Percentiles rank a stretch among this genome's conserved stretches.
Conservation (phyloP, 176 grass and related monocot species). For the Phragmites australis region DNA sequence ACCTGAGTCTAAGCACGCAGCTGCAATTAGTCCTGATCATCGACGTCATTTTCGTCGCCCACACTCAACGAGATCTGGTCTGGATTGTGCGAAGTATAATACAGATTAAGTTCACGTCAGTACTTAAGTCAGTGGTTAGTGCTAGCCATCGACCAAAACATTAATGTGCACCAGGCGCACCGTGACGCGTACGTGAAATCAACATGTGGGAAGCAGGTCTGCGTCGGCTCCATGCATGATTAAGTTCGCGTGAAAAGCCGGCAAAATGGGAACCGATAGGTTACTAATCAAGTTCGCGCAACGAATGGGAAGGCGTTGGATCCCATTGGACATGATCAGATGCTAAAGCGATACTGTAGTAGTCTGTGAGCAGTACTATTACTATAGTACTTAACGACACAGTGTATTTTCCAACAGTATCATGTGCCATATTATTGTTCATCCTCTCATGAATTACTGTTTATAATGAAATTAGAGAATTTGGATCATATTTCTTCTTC, state of each 20-base stretch:
- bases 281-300: neutral
- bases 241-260: neutral
- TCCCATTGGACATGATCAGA: too few species aligned
- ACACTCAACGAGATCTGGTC: slow-evolving; percentile 33
- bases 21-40: slow-evolving; percentile 21
- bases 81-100: slow-evolving; percentile 28
- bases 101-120: slow-evolving; percentile 19
- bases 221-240: neutral
- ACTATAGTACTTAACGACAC: too few species aligned
- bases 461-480: too few species aligned
- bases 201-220: slow-evolving; percentile 29
- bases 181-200: slow-evolving; percentile 40
- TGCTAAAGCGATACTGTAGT: too few species aligned
- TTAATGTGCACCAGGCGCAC: neutral
- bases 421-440: too few species aligned
- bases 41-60: slow-evolving; percentile 42
- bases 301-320: neutral
- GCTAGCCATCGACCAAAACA: neutral
- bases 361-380: too few species aligned
- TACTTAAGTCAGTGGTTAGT: slow-evolving; percentile 8
- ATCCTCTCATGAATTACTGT: too few species aligned
- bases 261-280: neutral
- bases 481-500: too few species aligned
- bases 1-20: slow-evolving; percentile 21
- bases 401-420: too few species aligned